phyloP scores from a whole-genome alignment of 73 alveolate genomes.

The Tetrahymena malaccensis region DNA sequence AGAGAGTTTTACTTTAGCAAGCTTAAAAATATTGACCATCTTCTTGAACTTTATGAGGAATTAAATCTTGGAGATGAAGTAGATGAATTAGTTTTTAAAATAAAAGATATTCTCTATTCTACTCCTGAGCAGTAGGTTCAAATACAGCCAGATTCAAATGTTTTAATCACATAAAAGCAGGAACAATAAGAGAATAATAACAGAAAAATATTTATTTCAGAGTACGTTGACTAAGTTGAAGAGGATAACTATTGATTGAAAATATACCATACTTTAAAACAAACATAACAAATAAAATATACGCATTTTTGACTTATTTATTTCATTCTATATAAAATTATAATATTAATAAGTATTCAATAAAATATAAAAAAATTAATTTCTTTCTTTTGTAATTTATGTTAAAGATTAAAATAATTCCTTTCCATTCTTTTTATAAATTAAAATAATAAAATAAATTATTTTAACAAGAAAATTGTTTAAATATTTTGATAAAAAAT shows the following conservation, averaged over 20 bases:
- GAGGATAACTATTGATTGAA: neutral
- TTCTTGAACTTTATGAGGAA: slow-evolving; percentile 1
- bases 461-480: too few species aligned
- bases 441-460: too few species aligned
- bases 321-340: too few species aligned
- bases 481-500: too few species aligned
- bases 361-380: too few species aligned
- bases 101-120: slow-evolving; percentile 24
- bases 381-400: too few species aligned
- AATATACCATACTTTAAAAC: too few species aligned
- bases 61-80: neutral
- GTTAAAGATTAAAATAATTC: too few species aligned
- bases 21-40: slow-evolving; percentile 19
- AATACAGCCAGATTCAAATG: slow-evolving; percentile 5
- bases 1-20: slow-evolving; percentile 30
- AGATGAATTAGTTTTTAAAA: neutral
- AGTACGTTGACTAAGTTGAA: neutral
- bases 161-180: neutral
- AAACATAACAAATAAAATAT: too few species aligned
- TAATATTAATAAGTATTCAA: too few species aligned
- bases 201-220: neutral
- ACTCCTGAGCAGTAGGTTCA: slow-evolving; percentile 10
- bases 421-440: too few species aligned
- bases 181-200: neutral
- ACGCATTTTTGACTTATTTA: too few species aligned